A percentile compares a stretch with the other conserved stretches of the same genome.
phyloP scores from a whole-genome alignment of 768 basidiomycete genomes.

The Leccinum imitatum region DNA sequence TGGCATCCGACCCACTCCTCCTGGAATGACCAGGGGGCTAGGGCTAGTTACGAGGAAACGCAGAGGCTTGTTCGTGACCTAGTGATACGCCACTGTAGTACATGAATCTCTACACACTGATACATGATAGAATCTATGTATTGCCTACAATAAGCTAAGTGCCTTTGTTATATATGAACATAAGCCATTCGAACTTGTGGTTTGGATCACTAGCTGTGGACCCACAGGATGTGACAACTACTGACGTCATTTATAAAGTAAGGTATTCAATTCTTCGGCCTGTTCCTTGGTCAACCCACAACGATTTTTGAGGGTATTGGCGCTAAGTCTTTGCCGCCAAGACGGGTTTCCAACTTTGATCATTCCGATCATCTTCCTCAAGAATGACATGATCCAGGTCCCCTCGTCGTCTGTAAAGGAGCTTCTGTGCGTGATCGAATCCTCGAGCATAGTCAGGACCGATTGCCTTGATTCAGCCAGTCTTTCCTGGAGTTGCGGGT shows the following conservation, averaged over 20 bases:
- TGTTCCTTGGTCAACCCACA: slow-evolving; percentile 17
- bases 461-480: too few species aligned
- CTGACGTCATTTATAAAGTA: too few species aligned
- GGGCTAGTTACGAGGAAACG: slow-evolving; percentile 15
- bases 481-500: too few species aligned
- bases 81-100: slow-evolving; percentile 14
- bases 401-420: too few species aligned
- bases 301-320: slow-evolving; percentile 10
- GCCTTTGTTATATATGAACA: too few species aligned
- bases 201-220: too few species aligned
- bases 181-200: too few species aligned
- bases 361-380: slow-evolving; percentile 18
- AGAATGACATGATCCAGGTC: slow-evolving; percentile 9
- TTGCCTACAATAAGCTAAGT: neutral
- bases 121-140: slow-evolving; percentile 6
- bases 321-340: slow-evolving; percentile 7
- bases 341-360: slow-evolving; percentile 4
- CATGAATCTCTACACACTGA: neutral
- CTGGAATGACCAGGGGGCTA: slow-evolving; percentile 13
- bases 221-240: too few species aligned
- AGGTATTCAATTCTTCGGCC: neutral
- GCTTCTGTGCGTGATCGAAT: too few species aligned
- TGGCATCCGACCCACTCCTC: slow-evolving; percentile 17
- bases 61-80: slow-evolving; percentile 14
- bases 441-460: too few species aligned